A percentile compares a stretch with the other conserved stretches of the same genome.
phyloP scores from a whole-genome alignment of 2,329 filamentous ascomycete species.

The Stachybotrys chlorohalonatus region DNA sequence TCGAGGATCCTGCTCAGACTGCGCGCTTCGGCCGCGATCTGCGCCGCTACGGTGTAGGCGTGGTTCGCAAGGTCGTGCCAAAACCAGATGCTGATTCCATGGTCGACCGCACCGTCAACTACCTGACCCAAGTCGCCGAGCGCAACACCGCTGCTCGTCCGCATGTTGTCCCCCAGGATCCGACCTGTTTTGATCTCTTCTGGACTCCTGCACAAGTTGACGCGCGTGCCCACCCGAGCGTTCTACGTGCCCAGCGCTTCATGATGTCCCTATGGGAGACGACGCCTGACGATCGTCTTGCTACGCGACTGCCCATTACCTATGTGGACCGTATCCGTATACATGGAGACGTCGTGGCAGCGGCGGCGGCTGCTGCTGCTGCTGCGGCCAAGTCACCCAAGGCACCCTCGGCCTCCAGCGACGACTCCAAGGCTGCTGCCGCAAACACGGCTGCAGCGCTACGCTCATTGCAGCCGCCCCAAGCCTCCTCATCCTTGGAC shows the following conservation, averaged over 20 bases:
- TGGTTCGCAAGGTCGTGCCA: conserved; percentile 56
- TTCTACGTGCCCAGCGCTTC: conserved; percentile 55
- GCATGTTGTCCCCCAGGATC: conserved; percentile 32
- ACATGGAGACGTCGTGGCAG: conserved; percentile 34
- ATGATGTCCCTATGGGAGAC: conserved; percentile 59
- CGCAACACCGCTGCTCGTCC: conserved; percentile 5
- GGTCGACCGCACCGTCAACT: conserved; percentile 50
- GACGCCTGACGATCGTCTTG: conserved; percentile 44
- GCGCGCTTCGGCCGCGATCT: conserved; percentile 47
- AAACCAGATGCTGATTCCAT: conserved; percentile 44
- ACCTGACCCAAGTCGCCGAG: conserved; percentile 23
- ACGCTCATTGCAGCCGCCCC: neutral
- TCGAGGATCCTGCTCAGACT: conserved; percentile 36
- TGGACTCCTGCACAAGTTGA: conserved; percentile 63
- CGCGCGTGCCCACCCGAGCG: conserved; percentile 56
- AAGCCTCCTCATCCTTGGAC: neutral
- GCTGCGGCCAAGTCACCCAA: conserved; percentile 1
- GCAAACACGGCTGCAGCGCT: conserved; percentile 1
- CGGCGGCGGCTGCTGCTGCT: neutral
- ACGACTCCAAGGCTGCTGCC: conserved; percentile 13
- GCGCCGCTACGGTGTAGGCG: conserved; percentile 53
- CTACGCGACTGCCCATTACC: conserved; percentile 51
- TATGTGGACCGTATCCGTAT: conserved; percentile 65
- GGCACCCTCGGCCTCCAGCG: conserved; percentile 8
- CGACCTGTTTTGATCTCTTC: conserved; percentile 65